Conservation (phyloP, 257 asterid genomes). For the Perilla frutescens region DNA sequence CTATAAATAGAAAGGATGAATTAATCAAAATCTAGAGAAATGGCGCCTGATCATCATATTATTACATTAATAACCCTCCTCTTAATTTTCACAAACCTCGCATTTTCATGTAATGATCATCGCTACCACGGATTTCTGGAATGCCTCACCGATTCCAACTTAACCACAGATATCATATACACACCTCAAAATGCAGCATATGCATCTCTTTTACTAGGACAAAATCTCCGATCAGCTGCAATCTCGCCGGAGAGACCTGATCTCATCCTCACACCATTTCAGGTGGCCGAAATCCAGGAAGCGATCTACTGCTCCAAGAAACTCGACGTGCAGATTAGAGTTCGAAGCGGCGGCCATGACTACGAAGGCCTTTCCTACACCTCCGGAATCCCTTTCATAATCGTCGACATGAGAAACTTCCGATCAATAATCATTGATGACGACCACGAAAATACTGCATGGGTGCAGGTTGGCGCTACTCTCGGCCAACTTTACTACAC, state of each 20-base stretch:
- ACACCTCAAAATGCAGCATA: slow-evolving; percentile 37
- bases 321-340: slow-evolving; percentile 36
- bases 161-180: slow-evolving; percentile 13
- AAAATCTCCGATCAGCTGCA: slow-evolving; percentile 9
- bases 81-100: not conserved
- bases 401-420: slow-evolving; percentile 45
- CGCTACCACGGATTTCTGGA: slow-evolving; percentile 15
- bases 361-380: not conserved
- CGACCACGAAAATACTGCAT: slow-evolving; percentile 10
- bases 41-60: not conserved
- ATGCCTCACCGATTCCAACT: slow-evolving; percentile 34
- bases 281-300: slow-evolving; percentile 41
- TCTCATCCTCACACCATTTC: slow-evolving; percentile 39
- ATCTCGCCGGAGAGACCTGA: slow-evolving; percentile 23
- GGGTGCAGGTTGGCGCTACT: slow-evolving; percentile 14
- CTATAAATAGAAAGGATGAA: too few relatives aligned
- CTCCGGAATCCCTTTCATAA: slow-evolving; percentile 39
- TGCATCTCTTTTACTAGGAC: slow-evolving; percentile 19
- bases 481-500: slow-evolving; percentile 47
- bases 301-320: slow-evolving; percentile 43
- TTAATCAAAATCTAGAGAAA: not conserved
- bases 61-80: not conserved
- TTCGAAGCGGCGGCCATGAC: slow-evolving; percentile 55
- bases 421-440: slow-evolving; percentile 33
- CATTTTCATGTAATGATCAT: not conserved